These are phyloP conservation scores for Allantophomopsis cytisporea DNA, from an alignment of 2,329 filamentous ascomycete species.

Conservation along the genomic window DNA sequence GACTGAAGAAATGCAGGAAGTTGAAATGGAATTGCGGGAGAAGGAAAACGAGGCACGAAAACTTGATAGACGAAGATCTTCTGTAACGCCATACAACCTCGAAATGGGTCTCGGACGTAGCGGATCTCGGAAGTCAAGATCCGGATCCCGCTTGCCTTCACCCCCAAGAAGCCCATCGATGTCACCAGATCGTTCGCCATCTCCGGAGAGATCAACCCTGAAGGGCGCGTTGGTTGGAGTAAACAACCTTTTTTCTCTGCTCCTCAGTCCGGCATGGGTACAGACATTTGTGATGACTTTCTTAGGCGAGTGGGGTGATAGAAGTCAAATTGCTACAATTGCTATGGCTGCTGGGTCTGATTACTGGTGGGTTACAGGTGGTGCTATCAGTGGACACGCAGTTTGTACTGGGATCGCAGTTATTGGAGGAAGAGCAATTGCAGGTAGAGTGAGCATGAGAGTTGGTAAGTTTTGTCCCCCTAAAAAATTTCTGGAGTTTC, in stretches of 20 bases:
- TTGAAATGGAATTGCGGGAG: constrained; percentile 85
- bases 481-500: constrained; percentile 4
- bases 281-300: constrained; percentile 99
- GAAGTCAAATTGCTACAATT: constrained; percentile 95
- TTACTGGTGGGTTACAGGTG: constrained; percentile 96
- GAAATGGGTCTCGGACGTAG: constrained; percentile 61
- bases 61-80: constrained; percentile 49
- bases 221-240: constrained; percentile 46
- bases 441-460: constrained; percentile 86
- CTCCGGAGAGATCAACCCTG: constrained; percentile 23
- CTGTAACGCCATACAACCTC: constrained; percentile 61
- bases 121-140: constrained; percentile 53
- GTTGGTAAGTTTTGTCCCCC: constrained; percentile 56
- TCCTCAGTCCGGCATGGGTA: constrained; percentile 93
- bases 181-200: constrained; percentile 44
- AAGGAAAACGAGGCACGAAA: constrained; percentile 70
- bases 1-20: constrained; percentile 94
- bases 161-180: constrained; percentile 68
- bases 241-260: constrained; percentile 73
- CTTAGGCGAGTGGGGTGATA: constrained; percentile 93
- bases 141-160: constrained; percentile 64
- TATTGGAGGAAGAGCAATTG: constrained; percentile 81
- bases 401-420: constrained; percentile 88
- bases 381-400: constrained; percentile 74
- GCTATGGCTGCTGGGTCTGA: constrained; percentile 97